phyloP scores from a whole-genome alignment of 2,329 filamentous ascomycete species.

The Coleophoma eucalyptorum region DNA sequence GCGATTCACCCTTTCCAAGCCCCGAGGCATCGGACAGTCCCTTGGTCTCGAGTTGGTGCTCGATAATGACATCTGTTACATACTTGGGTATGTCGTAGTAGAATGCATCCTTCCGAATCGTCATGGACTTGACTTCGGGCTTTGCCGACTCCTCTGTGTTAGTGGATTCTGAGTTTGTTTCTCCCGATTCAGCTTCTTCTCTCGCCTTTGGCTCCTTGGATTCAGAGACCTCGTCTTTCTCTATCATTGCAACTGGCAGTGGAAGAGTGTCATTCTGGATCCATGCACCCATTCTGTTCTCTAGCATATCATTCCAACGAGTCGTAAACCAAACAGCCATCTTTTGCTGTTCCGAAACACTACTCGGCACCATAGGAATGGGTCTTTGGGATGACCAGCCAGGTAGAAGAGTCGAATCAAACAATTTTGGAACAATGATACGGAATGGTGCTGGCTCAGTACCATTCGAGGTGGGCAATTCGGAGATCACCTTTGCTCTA shows the following conservation, averaged over 20 bases:
- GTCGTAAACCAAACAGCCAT: constrained; percentile 47
- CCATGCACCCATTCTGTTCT: constrained; percentile 40
- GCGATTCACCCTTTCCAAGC: constrained; percentile 30
- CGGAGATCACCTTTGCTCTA: constrained; percentile 3
- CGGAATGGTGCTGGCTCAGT: constrained; percentile 33
- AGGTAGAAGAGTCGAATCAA: constrained; percentile 51
- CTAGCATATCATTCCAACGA: constrained; percentile 45
- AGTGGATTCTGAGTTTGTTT: neutral
- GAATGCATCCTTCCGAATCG: constrained; percentile 31
- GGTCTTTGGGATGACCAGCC: constrained; percentile 45
- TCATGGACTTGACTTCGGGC: neutral
- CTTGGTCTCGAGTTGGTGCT: constrained; percentile 41
- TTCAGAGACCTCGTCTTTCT: constrained; percentile 4
- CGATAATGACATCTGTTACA: constrained; percentile 40
- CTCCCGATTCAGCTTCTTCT: neutral
- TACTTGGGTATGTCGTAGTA: constrained; percentile 36
- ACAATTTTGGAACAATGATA: constrained; percentile 45
- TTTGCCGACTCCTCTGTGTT: neutral
- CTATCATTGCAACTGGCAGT: constrained; percentile 2
- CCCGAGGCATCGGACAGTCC: constrained; percentile 39
- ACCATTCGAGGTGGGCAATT: neutral
- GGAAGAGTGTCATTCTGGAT: constrained; percentile 19
- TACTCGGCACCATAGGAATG: constrained; percentile 39
- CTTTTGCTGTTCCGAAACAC: constrained; percentile 46
- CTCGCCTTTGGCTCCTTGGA: neutral